Evolutionary conservation across 2,329 filamentous ascomycete species (phyloP).

Genomic region (Rhynchosporium graminicola): DNA sequence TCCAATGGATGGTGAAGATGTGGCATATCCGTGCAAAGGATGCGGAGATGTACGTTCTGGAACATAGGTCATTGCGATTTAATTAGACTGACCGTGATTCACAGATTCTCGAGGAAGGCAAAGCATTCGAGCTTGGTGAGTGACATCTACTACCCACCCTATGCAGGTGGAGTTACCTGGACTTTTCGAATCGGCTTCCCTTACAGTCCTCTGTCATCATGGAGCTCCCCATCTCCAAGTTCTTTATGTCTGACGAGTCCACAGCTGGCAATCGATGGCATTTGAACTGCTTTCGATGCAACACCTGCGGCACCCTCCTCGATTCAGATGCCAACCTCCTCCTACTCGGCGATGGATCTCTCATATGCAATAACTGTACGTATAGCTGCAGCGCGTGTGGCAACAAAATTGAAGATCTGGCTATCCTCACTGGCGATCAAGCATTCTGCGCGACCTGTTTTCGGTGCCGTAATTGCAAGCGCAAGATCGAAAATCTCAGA

Average conservation of each 20-base stretch:
- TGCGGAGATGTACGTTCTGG: slow-evolving; percentile 75
- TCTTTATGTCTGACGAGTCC: slow-evolving; percentile 33
- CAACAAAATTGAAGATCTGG: slow-evolving; percentile 97
- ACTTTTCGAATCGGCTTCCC: background rate
- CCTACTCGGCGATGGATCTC: slow-evolving; percentile 92
- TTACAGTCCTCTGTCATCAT: slow-evolving; percentile 9
- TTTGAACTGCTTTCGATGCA: slow-evolving; percentile 97
- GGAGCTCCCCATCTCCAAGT: slow-evolving; percentile 11
- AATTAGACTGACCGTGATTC: slow-evolving; percentile 33
- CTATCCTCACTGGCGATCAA: slow-evolving; percentile 95
- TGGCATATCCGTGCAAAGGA: slow-evolving; percentile 83
- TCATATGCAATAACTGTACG: slow-evolving; percentile 99
- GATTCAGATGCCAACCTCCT: slow-evolving; percentile 98
- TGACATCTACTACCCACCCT: slow-evolving; percentile 26
- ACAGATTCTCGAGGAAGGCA: slow-evolving; percentile 96
- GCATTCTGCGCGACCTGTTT: slow-evolving; percentile 98
- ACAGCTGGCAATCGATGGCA: slow-evolving; percentile 96
- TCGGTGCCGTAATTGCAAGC: slow-evolving; percentile 95
- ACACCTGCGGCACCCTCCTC: slow-evolving; percentile 90
- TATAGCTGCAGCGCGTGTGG: slow-evolving; percentile 97
- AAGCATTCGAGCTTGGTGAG: slow-evolving; percentile 94
- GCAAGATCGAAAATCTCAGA: slow-evolving; percentile 96
- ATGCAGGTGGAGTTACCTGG: background rate
- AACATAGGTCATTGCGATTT: slow-evolving; percentile 20
- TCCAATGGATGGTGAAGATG: slow-evolving; percentile 69